Evolutionary conservation across 768 basidiomycete species (phyloP).

Genomic region (Boletus speciosus): DNA sequence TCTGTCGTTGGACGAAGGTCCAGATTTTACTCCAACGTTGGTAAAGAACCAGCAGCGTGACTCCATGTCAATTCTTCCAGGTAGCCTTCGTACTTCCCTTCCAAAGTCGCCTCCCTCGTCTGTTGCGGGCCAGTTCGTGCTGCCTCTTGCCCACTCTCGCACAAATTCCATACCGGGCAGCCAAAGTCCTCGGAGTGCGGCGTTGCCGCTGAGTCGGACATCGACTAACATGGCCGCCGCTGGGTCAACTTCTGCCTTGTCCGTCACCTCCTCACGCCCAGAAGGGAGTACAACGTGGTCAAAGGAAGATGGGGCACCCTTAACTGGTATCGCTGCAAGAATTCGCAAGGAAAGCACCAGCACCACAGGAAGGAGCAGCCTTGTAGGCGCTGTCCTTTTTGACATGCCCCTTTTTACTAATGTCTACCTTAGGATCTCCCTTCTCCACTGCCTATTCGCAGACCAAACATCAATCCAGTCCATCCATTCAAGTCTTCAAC

Average conservation of each 20-base stretch:
- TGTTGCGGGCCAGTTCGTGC: slow-evolving; percentile 44
- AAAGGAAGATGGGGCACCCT: slow-evolving; percentile 34
- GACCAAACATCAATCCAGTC: slow-evolving; percentile 38
- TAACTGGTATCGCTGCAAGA: slow-evolving; percentile 40
- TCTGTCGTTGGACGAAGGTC: slow-evolving; percentile 62
- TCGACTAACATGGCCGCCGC: slow-evolving; percentile 30
- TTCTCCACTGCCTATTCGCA: slow-evolving; percentile 44
- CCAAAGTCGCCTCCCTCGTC: slow-evolving; percentile 45
- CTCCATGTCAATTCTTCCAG: slow-evolving; percentile 43
- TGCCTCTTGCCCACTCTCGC: slow-evolving; percentile 34
- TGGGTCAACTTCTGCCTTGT: slow-evolving; percentile 38
- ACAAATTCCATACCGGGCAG: slow-evolving; percentile 37
- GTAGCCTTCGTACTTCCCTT: slow-evolving; percentile 42
- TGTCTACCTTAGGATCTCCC: slow-evolving; percentile 32
- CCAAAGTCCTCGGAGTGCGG: slow-evolving; percentile 35
- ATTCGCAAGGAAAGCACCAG: slow-evolving; percentile 52
- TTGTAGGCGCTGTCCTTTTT: slow-evolving; percentile 9
- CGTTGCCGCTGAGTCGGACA: slow-evolving; percentile 35
- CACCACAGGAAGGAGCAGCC: slow-evolving; percentile 33
- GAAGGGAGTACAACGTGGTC: slow-evolving; percentile 35
- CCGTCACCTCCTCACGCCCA: slow-evolving; percentile 40
- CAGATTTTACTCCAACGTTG: slow-evolving; percentile 69
- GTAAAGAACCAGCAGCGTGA: slow-evolving; percentile 61
- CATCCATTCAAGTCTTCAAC: slow-evolving; percentile 52
- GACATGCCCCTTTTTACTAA: slow-evolving; percentile 4